phyloP scores from a whole-genome alignment of 2,329 filamentous ascomycete genomes.

The Lasiodiplodia sp. region DNA sequence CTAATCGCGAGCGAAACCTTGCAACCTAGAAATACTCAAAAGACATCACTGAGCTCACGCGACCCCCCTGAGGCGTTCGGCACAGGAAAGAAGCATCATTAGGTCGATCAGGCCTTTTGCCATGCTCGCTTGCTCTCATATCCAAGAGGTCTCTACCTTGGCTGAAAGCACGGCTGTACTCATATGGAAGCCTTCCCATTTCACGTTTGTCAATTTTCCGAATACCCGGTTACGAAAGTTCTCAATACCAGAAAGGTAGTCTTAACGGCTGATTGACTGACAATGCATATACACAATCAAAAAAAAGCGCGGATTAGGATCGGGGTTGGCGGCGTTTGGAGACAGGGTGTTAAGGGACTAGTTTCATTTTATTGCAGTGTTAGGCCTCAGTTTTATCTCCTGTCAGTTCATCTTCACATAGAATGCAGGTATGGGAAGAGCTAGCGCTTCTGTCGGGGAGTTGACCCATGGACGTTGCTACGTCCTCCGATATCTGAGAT shows the following conservation, averaged over 20 bases:
- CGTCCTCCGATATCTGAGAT: background rate
- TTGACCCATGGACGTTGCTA: background rate
- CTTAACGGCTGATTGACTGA: constrained; percentile 8
- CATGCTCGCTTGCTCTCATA: background rate
- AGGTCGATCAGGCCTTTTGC: background rate
- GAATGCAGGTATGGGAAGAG: background rate
- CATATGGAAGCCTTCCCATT: background rate
- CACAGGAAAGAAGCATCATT: background rate
- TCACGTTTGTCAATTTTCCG: constrained; percentile 1
- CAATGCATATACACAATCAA: constrained; percentile 4
- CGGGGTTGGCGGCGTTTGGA: background rate
- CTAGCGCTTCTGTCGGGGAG: background rate
- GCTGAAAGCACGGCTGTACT: background rate
- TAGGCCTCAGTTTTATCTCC: no score
- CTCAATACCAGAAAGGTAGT: background rate
- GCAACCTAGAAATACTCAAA: background rate
- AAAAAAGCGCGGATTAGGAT: background rate
- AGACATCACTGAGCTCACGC: background rate
- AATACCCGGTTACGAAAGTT: constrained; percentile 17
- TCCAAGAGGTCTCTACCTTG: background rate
- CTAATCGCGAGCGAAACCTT: background rate
- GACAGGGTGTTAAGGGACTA: background rate
- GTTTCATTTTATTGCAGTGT: background rate
- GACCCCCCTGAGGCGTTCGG: background rate
- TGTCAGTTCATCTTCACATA: background rate